phyloP scores from a whole-genome alignment of 2,329 filamentous ascomycete genomes.

The Fusarium chaquense region DNA sequence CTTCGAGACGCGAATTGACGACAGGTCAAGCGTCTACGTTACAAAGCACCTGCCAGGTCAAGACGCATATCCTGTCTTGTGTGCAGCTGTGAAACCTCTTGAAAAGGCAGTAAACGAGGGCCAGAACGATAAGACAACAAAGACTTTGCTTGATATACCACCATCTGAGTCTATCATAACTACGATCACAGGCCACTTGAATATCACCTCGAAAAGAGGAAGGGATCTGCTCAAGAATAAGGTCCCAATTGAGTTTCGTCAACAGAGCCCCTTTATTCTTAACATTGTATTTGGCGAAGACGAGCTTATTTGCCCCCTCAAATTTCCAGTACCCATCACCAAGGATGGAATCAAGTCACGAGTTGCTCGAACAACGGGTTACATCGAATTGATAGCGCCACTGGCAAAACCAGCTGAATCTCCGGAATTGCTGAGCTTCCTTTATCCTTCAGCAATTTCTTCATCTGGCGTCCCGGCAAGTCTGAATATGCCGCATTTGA shows the following conservation, averaged over 20 bases:
- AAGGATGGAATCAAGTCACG: slow-evolving; percentile 53
- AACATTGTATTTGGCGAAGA: slow-evolving; percentile 55
- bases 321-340: slow-evolving; percentile 57
- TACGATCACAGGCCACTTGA: slow-evolving; percentile 56
- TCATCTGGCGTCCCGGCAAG: slow-evolving; percentile 50
- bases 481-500: slow-evolving; percentile 57
- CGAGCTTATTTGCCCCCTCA: slow-evolving; percentile 50
- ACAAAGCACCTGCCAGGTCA: slow-evolving; percentile 55
- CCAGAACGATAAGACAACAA: slow-evolving; percentile 38
- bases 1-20: slow-evolving; percentile 49
- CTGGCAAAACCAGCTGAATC: slow-evolving; percentile 45
- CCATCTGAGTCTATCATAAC: slow-evolving; percentile 48
- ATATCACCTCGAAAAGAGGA: slow-evolving; percentile 53
- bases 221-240: slow-evolving; percentile 55
- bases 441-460: slow-evolving; percentile 54
- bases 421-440: slow-evolving; percentile 49
- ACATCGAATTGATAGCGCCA: slow-evolving; percentile 59
- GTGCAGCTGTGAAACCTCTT: slow-evolving; percentile 42
- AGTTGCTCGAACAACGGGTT: slow-evolving; percentile 58
- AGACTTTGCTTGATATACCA: slow-evolving; percentile 50
- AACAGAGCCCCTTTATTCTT: slow-evolving; percentile 56
- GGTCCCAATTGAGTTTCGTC: slow-evolving; percentile 52
- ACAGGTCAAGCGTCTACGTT: slow-evolving; percentile 52
- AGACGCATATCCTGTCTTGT: slow-evolving; percentile 43
- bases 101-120: slow-evolving; percentile 32